Evolutionary conservation across 805 yeast species (phyloP).

Genomic region (Cyberlindnera misumaiensis): DNA sequence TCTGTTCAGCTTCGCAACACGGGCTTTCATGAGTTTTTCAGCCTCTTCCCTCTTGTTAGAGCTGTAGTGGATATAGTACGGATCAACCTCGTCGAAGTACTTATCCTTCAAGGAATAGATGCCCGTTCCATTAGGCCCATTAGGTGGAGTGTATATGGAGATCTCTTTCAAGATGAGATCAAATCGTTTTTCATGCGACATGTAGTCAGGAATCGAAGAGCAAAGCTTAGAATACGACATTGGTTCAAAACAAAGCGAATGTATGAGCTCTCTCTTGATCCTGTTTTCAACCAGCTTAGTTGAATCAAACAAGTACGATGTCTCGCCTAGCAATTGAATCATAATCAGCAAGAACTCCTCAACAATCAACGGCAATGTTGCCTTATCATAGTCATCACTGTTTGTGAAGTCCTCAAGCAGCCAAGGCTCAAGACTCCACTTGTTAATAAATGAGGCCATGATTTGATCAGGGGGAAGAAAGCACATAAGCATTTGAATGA

Average conservation of each 20-base stretch:
- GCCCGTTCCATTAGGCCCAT: conserved; percentile 51
- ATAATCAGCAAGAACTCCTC: conserved; percentile 73
- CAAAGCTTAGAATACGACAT: conserved; percentile 66
- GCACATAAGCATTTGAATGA: conserved; percentile 57
- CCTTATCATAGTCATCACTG: conserved; percentile 36
- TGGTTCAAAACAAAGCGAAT: conserved; percentile 71
- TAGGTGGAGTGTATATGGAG: conserved; percentile 59
- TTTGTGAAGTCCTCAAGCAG: conserved; percentile 34
- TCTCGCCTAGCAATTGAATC: conserved; percentile 63
- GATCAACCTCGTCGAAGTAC: conserved; percentile 54
- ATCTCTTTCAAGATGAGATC: conserved; percentile 51
- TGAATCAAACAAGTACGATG: conserved; percentile 46
- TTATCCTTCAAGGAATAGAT: conserved; percentile 60
- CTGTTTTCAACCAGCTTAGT: conserved; percentile 42
- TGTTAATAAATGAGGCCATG: conserved; percentile 48
- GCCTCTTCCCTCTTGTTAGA: conserved; percentile 83
- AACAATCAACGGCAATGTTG: conserved; percentile 51
- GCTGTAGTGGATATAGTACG: conserved; percentile 73
- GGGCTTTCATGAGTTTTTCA: conserved; percentile 50
- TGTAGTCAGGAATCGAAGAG: conserved; percentile 66
- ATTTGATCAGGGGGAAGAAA: conserved; percentile 49
- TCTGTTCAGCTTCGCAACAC: conserved; percentile 34
- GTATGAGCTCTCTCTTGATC: conserved; percentile 69
- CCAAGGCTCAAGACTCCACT: conserved; percentile 68
- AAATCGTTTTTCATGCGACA: conserved; percentile 66